These are phyloP conservation scores for Pugionium dolabratum DNA, from an alignment of 345 rosid species.

Conservation along the genomic window DNA sequence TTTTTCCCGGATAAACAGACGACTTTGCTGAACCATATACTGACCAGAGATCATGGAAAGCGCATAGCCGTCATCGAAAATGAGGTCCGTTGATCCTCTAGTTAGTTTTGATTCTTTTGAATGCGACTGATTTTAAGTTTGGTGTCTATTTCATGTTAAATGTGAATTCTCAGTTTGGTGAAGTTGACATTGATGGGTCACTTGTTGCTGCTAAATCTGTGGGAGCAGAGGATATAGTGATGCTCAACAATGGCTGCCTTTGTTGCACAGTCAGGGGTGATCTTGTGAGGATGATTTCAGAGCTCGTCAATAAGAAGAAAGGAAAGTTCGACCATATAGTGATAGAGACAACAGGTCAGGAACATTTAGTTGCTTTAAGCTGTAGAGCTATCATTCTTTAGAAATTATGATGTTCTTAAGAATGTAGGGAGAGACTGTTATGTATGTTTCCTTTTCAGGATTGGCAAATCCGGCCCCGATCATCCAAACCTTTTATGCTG, in stretches of 20 bases:
- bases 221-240: constrained; percentile 85
- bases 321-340: constrained; percentile 91
- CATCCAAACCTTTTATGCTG: constrained; percentile 95
- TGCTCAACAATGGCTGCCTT: constrained; percentile 96
- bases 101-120: not conserved
- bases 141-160: not conserved
- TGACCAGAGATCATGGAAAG: constrained; percentile 97
- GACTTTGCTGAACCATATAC: constrained; percentile 83
- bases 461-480: constrained; percentile 98
- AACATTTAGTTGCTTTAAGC: not conserved
- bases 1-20: constrained; percentile 52
- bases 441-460: constrained; percentile 47
- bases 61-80: constrained; percentile 96
- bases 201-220: constrained; percentile 86
- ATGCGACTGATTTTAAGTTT: not conserved
- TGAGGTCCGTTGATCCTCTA: constrained; percentile 50
- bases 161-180: constrained; percentile 69
- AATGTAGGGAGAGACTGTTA: not conserved
- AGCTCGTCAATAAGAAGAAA: constrained; percentile 74
- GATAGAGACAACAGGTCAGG: constrained; percentile 85
- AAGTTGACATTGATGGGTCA: constrained; percentile 93
- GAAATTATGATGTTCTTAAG: not conserved
- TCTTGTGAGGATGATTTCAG: constrained; percentile 92
- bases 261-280: constrained; percentile 99
- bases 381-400: not conserved